phyloP scores from a whole-genome alignment of 83 land plant genomes.

The Larix sibirica region DNA sequence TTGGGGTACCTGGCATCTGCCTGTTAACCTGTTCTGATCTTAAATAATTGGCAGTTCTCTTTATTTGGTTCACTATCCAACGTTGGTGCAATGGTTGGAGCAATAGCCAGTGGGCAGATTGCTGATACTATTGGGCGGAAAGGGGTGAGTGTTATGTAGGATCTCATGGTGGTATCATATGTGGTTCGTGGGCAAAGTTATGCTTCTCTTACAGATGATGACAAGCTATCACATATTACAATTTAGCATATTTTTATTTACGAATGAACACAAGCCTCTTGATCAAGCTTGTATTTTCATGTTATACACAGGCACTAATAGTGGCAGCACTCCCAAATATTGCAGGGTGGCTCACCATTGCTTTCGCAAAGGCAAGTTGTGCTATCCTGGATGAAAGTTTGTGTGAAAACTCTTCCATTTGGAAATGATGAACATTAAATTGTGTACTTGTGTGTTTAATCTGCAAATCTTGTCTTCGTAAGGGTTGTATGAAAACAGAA shows the following conservation, averaged over 20 bases:
- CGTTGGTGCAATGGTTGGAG: constrained; percentile 37
- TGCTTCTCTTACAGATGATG: neutral
- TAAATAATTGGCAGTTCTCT: constrained; percentile 19
- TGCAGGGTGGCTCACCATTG: constrained; percentile 17
- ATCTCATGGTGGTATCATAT: neutral
- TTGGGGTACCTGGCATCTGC: neutral
- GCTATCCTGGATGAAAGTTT: neutral
- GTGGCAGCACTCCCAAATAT: constrained; percentile 20
- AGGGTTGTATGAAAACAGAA: too few species aligned
- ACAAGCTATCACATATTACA: neutral
- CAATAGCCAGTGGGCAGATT: constrained; percentile 19
- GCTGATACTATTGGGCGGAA: constrained; percentile 22
- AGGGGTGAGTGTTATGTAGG: constrained; percentile 19
- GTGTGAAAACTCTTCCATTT: neutral
- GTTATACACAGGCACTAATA: constrained; percentile 14
- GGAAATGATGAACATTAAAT: neutral
- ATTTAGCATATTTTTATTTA: neutral
- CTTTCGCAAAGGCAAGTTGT: constrained; percentile 19
- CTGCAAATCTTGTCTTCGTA: neutral
- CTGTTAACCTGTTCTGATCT: neutral
- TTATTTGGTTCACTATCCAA: constrained; percentile 33
- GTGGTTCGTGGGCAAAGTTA: neutral
- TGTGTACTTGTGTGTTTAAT: neutral
- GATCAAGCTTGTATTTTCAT: neutral
- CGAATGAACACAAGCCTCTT: neutral